Base-by-base conservation (phyloP, 352 stramenopile genomes). In the Phytophthora sp. region DNA sequence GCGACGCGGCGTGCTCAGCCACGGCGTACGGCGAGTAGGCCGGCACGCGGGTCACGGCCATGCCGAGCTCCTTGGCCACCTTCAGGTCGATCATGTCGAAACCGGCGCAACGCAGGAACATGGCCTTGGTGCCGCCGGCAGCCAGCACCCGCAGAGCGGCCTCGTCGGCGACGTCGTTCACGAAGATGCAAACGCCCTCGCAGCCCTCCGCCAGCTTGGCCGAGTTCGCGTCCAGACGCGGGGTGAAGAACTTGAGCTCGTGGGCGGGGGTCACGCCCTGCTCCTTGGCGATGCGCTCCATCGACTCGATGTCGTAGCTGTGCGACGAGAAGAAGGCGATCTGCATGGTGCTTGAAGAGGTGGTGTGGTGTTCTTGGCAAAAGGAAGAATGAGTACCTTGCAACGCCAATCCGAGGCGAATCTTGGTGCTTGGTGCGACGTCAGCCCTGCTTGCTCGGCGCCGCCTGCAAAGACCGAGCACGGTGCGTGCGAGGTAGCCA, bases 21-120 rank as follows among this genome's bases (percentile, higher is more conserved):
- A 94, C 82, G 5, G 85, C 85, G 59, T 89, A 89, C 9, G 84
- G 84, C 23, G 82, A 92, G 72, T 94, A 94, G 9, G 82, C 81
- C 2, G 85, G 82, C 21, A 94, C 83, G 35, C 83, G 79, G n/a
- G 76, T 66, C 17, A 92, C 76, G 4, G 80, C 69, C 24, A 94
- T 56, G 24, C 62, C 69, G 9, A 91, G 76, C 54, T 86, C 79
- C 62, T 85, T 74, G 54, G 80, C 77, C 28, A 76, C 72, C 44
- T 78, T 74, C 2, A 90, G 56, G 61, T 93, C 81, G 43, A 93
- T 86, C 73, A 85, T 88, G 62, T 93, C 81, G 54, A 91, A 93
- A 42, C 87, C 87, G 5, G 87, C 83, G 51, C 87, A 93, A 43
- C 87, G 82, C 57, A 96, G 67, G 46, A 92, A 88, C 4, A 96